These are phyloP conservation scores for Helicostylum pulchrum DNA, from an alignment of 192 early-diverging fungal species.

Conservation along the genomic window DNA sequence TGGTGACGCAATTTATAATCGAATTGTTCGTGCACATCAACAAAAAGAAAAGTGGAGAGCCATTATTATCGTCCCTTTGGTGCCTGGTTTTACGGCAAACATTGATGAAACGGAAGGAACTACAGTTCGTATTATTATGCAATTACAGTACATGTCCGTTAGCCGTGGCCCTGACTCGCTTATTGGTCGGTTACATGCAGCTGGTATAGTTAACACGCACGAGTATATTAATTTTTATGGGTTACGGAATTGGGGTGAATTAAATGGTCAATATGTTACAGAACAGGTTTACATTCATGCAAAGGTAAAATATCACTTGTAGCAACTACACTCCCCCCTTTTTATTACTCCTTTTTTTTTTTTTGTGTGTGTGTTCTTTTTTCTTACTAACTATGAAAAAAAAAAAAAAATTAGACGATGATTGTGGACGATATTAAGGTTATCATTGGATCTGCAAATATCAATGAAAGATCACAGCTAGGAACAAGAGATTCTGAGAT, in stretches of 20 bases:
- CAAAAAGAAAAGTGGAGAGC: slow-evolving; percentile 53
- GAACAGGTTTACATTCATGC: slow-evolving; percentile 89
- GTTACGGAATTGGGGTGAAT: slow-evolving; percentile 70
- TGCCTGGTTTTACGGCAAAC: slow-evolving; percentile 77
- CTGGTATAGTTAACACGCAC: slow-evolving; percentile 48
- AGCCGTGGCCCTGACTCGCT: slow-evolving; percentile 74
- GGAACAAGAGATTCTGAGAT: slow-evolving; percentile 83
- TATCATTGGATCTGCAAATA: slow-evolving; percentile 84
- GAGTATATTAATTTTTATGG: slow-evolving; percentile 75
- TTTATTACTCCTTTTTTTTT: background rate
- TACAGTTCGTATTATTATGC: slow-evolving; percentile 73
- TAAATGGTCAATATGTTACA: slow-evolving; percentile 57
- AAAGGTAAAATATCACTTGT: slow-evolving; percentile 47
- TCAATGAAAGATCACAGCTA: slow-evolving; percentile 84
- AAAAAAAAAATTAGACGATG: slow-evolving; percentile 45
- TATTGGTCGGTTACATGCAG: slow-evolving; percentile 51
- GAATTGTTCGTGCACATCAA: slow-evolving; percentile 67
- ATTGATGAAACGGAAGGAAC: slow-evolving; percentile 65
- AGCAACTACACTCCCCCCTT: background rate
- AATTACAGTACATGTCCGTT: slow-evolving; percentile 76
- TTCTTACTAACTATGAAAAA: background rate
- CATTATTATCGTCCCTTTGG: slow-evolving; percentile 72
- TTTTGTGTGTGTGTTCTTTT: slow-evolving; percentile 13
- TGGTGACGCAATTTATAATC: slow-evolving; percentile 68
- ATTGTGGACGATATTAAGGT: slow-evolving; percentile 82